A percentile compares a stretch with the other conserved stretches of the same genome.
These are phyloP conservation scores for Pleurotus tuoliensis DNA, from an alignment of 768 basidiomycete genomes.

Conservation along the genomic window DNA sequence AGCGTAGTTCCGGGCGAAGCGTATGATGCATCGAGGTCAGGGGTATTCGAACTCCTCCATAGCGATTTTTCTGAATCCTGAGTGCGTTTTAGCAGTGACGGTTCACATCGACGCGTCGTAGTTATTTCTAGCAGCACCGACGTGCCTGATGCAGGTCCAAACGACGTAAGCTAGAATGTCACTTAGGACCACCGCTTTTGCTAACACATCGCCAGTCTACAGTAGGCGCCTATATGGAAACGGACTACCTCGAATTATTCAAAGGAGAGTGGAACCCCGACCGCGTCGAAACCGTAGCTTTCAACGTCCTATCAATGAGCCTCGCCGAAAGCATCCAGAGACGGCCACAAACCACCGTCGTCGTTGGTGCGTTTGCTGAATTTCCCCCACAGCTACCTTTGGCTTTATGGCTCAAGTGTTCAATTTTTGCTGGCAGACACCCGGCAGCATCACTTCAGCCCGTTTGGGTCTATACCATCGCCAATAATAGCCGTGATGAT, in stretches of 20 bases:
- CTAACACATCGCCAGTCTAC: too few species aligned
- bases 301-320: neutral
- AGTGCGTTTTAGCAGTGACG: too few species aligned
- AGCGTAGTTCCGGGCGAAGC: too few species aligned
- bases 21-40: too few species aligned
- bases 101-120: too few species aligned
- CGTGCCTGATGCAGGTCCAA: too few species aligned
- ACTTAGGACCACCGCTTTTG: too few species aligned
- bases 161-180: too few species aligned
- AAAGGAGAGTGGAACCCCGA: neutral
- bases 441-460: neutral
- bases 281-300: neutral
- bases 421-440: neutral
- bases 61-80: too few species aligned
- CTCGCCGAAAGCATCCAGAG: neutral
- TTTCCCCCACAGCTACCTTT: neutral
- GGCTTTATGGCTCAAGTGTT: neutral
- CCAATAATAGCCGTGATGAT: constrained; percentile 60
- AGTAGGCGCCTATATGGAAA: neutral
- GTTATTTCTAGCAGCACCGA: too few species aligned
- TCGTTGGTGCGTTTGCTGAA: neutral
- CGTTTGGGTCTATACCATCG: neutral
- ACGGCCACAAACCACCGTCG: neutral
- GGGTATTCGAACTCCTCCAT: too few species aligned
- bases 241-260: neutral